phyloP scores from a whole-genome alignment of 169 alveolate species.

The Blepharisma undulans region DNA sequence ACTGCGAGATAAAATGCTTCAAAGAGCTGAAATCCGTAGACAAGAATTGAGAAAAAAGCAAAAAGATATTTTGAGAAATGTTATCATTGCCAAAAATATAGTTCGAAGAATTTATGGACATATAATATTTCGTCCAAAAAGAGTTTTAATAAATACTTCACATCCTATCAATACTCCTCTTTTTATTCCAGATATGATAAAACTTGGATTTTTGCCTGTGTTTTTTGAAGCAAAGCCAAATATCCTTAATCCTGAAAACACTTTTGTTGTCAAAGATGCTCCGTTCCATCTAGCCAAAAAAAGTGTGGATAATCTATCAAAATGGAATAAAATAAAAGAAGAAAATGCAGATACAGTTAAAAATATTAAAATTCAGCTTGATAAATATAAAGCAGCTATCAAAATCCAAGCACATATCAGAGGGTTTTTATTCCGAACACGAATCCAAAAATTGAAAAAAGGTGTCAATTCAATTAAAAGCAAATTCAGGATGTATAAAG shows the following conservation, averaged over 20 bases:
- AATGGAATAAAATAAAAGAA: neutral
- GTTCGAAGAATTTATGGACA: conserved; percentile 2
- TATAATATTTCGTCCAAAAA: neutral
- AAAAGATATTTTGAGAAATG: neutral
- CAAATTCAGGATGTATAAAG: neutral
- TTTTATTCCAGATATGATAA: neutral
- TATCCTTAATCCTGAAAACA: neutral
- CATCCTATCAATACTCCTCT: neutral
- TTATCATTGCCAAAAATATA: neutral
- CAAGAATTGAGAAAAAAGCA: conserved; percentile 14
- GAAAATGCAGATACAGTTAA: neutral
- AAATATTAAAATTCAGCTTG: neutral
- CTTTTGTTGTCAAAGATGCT: neutral
- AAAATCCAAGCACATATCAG: neutral
- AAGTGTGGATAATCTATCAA: neutral
- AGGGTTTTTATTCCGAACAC: neutral
- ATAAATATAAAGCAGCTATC: neutral
- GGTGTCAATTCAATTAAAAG: neutral
- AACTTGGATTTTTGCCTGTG: neutral
- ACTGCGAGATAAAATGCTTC: neutral
- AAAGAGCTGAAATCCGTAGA: neutral
- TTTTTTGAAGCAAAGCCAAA: conserved; percentile 14
- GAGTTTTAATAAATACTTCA: neutral
- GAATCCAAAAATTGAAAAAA: neutral
- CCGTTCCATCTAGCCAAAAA: neutral